Evolutionary conservation across 2,329 filamentous ascomycete genomes (phyloP).

Genomic region (Colletotrichum sp.): DNA sequence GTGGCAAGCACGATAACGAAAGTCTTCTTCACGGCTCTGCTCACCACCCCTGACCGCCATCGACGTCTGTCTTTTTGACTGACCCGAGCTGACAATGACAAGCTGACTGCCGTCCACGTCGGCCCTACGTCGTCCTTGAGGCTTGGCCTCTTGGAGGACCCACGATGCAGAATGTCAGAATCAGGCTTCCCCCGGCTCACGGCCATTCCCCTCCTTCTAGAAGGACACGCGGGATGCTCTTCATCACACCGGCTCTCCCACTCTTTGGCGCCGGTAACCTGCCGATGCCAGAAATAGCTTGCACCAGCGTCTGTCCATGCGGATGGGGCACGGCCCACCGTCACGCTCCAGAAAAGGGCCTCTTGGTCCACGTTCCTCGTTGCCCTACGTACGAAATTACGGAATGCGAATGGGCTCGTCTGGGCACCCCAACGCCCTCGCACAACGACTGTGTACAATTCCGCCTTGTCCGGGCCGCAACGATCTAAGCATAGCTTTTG

Average conservation of each 20-base stretch:
- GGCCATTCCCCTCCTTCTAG: constrained; percentile 3
- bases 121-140: background rate
- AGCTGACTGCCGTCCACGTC: background rate
- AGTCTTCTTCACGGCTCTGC: background rate
- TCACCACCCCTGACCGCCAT: background rate
- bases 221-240: background rate
- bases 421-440: background rate
- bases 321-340: background rate
- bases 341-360: background rate
- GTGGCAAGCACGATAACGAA: background rate
- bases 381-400: constrained; percentile 12
- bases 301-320: background rate
- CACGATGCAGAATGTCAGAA: background rate
- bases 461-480: background rate
- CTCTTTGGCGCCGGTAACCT: constrained; percentile 1
- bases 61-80: background rate
- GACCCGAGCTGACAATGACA: background rate
- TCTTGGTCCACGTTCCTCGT: constrained; percentile 4
- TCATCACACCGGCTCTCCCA: background rate
- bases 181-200: background rate
- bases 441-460: background rate
- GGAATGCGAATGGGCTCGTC: background rate
- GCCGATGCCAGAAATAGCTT: constrained; percentile 18
- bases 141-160: background rate
- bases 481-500: constrained; percentile 2